These are phyloP conservation scores for Alternaria postmessia DNA, from an alignment of 2,329 filamentous ascomycete species.

Conservation along the genomic window DNA sequence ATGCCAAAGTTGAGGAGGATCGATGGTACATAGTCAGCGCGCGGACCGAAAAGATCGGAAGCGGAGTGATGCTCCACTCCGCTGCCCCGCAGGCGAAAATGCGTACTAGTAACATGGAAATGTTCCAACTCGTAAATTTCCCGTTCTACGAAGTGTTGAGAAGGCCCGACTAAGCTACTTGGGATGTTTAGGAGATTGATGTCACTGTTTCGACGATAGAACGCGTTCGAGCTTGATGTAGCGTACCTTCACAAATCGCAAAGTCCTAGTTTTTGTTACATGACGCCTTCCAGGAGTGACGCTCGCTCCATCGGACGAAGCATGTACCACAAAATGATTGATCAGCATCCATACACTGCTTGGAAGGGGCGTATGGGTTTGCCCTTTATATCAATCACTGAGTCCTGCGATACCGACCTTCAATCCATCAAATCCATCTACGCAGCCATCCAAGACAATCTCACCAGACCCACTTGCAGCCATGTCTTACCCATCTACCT, in stretches of 20 bases:
- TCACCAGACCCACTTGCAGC: background rate
- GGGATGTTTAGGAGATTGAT: background rate
- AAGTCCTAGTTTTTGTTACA: background rate
- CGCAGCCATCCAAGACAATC: background rate
- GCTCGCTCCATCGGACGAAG: background rate
- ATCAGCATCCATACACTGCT: background rate
- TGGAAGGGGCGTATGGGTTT: no score
- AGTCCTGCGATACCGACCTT: background rate
- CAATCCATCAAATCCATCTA: background rate
- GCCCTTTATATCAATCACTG: background rate
- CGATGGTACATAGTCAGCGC: background rate
- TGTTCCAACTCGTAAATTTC: background rate
- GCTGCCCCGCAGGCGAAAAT: background rate
- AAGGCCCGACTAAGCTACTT: background rate
- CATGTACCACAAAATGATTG: background rate
- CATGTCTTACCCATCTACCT: conserved; percentile 26
- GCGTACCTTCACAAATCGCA: background rate
- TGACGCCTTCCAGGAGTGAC: background rate
- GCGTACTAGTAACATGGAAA: background rate
- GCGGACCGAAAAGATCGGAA: background rate
- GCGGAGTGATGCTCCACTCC: conserved; percentile 1
- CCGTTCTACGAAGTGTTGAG: background rate
- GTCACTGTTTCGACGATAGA: background rate
- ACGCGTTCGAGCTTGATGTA: background rate
- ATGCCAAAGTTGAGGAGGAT: background rate